A percentile compares a stretch with the other conserved stretches of the same genome.
Conservation (phyloP, 805 yeast genomes). For the Candida ulmi region DNA sequence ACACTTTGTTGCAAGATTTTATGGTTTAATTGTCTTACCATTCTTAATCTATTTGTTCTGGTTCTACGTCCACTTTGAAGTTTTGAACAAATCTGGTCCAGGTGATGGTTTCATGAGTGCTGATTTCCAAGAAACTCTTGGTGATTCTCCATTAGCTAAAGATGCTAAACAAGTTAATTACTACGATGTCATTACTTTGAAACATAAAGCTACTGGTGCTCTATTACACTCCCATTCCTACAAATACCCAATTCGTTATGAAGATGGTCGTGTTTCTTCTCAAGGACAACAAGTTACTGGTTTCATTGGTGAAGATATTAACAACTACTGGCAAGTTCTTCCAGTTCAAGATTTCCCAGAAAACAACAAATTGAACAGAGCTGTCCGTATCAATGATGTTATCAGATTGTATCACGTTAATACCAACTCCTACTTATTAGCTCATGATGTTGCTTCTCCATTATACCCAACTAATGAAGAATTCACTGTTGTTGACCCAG, state of each 20-base stretch:
- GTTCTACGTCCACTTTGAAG: constrained; percentile 87
- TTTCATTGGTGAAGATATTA: constrained; percentile 44
- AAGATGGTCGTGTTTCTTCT: constrained; percentile 92
- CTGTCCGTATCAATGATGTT: constrained; percentile 64
- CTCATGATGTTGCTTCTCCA: constrained; percentile 98
- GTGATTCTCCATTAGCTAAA: constrained; percentile 72
- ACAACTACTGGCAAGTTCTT: constrained; percentile 82
- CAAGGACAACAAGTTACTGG: constrained; percentile 94
- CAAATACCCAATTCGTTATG: constrained; percentile 83
- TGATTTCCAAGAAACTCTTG: constrained; percentile 87
- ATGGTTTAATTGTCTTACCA: constrained; percentile 72
- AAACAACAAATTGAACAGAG: constrained; percentile 34
- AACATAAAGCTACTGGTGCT: constrained; percentile 75
- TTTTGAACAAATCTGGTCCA: constrained; percentile 84
- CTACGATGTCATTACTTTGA: constrained; percentile 69
- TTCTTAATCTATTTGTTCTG: constrained; percentile 76
- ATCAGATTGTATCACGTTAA: constrained; percentile 77
- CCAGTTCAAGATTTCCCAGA: constrained; percentile 49
- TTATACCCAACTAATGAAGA: constrained; percentile 89
- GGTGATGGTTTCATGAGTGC: constrained; percentile 96
- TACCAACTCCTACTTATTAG: constrained; percentile 72
- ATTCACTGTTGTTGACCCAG: constrained; percentile 67
- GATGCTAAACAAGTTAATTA: constrained; percentile 69
- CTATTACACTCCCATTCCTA: constrained; percentile 78
- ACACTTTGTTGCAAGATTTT: constrained; percentile 73